These are phyloP conservation scores for Kwoniella sp. DNA, from an alignment of 768 basidiomycete genomes.

Conservation along the genomic window DNA sequence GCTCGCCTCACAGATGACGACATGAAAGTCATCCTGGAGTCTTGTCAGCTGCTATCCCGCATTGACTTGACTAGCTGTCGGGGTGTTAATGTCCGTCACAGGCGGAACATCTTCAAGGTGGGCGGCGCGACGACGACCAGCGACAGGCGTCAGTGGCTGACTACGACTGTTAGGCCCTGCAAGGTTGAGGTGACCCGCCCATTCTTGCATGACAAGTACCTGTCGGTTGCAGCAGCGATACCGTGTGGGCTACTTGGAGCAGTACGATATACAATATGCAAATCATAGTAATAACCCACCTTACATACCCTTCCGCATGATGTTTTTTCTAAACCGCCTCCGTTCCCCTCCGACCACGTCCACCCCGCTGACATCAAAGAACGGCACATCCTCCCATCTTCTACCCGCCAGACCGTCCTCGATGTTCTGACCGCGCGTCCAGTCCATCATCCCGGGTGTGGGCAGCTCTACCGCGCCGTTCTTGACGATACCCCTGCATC, in stretches of 20 bases:
- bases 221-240: too few species aligned
- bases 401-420: constrained; percentile 57
- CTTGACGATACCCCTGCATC: constrained; percentile 58
- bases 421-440: constrained; percentile 45
- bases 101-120: constrained; percentile 36
- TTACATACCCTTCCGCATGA: constrained; percentile 66
- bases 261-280: too few species aligned
- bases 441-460: constrained; percentile 80
- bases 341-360: constrained; percentile 69
- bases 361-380: constrained; percentile 68
- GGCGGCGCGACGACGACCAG: too few species aligned
- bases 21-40: constrained; percentile 26
- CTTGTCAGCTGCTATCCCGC: constrained; percentile 23
- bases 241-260: too few species aligned
- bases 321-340: constrained; percentile 71
- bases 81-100: constrained; percentile 29
- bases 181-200: too few species aligned
- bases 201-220: too few species aligned
- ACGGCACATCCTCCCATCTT: constrained; percentile 64
- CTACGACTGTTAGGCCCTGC: too few species aligned
- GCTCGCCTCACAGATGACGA: constrained; percentile 31
- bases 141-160: too few species aligned
- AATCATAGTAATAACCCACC: too few species aligned
- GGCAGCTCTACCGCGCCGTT: constrained; percentile 80
- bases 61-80: constrained; percentile 39